Base-by-base conservation (phyloP, 495 filamentous ascomycete species). In the Glutinoglossum americanum region DNA sequence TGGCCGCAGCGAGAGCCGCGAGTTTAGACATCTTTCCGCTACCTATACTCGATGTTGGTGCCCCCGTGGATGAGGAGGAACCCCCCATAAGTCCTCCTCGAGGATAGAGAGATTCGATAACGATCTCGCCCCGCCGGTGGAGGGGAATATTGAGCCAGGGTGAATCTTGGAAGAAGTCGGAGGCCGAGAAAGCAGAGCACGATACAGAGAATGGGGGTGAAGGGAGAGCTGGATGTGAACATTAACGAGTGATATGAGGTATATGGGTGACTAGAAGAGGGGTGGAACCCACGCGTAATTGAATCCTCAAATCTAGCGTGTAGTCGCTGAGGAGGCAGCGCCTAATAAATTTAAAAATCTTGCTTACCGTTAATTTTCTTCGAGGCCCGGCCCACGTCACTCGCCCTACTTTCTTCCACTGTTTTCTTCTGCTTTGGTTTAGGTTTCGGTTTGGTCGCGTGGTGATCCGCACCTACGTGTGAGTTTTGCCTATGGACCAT, bases 91-190 rank as follows among this genome's bases (percentile, higher is more conserved):
- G 73, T 8, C 83, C 78, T 49, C 74, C 66, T 30, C 70, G 75
- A 49, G 78, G 80, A 55, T 71, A 74, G 3, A 79, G 62, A 3
- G 83, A 79, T 48, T 82, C 73, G 25, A 86, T 70, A 35, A 87
- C 72, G 25, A 90, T 76, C 45, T 77, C 70, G 39, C 81, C 78
- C 59, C 78, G 78, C 25, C 86, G 80, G 54, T 87, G 69, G 25
- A 67, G 62, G 25, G 89, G 87, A 32, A 93, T 73, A 59, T 83
- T 80, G 25, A 87, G 74, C 92, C 92, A 98, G 0, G 90, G 87
- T 60, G 80, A 80, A 64, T 94, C 92, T 57, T 71, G 73, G 65
- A 95, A 98, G 72, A 90, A 85, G 27, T 78, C 74, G 23, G 70
- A 66, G 13, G 73, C 69, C 26, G 49, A 53, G 49, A 53, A 53